These are phyloP conservation scores for Pestalotiopsis sp. DNA, from an alignment of 2,329 filamentous ascomycete genomes.

Conservation along the genomic window DNA sequence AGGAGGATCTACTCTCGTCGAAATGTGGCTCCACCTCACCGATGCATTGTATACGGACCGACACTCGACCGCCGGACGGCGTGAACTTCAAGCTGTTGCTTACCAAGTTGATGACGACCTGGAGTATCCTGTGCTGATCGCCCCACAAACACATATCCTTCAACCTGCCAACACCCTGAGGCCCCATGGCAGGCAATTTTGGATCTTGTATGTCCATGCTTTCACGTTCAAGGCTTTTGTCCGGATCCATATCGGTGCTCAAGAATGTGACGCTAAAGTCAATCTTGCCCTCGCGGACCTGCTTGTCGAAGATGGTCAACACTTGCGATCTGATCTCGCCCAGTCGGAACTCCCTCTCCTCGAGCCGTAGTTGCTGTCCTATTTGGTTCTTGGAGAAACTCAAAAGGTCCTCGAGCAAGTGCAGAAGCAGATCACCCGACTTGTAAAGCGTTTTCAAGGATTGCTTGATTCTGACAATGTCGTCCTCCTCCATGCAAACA, in stretches of 20 bases:
- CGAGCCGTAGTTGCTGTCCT: conserved; percentile 78
- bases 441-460: conserved; percentile 89
- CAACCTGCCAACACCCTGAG: conserved; percentile 67
- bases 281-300: conserved; percentile 79
- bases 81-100: conserved; percentile 94
- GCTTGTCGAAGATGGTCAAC: conserved; percentile 85
- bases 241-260: conserved; percentile 44
- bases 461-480: conserved; percentile 75
- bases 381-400: conserved; percentile 97
- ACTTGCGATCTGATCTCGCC: conserved; percentile 85
- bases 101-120: conserved; percentile 92
- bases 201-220: conserved; percentile 34
- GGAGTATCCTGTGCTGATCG: conserved; percentile 88
- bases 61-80: conserved; percentile 73
- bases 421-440: conserved; percentile 80
- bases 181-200: conserved; percentile 61
- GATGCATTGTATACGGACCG: conserved; percentile 74
- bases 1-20: conserved; percentile 55
- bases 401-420: conserved; percentile 84
- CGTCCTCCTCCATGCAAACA: conserved; percentile 90
- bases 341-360: conserved; percentile 83
- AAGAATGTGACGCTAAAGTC: conserved; percentile 73
- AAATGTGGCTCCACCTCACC: conserved; percentile 55
- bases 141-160: conserved; percentile 90
- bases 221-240: conserved; percentile 34